These are phyloP conservation scores for Chaetomium strumarium DNA, from an alignment of 2,329 filamentous ascomycete species.

Conservation along the genomic window DNA sequence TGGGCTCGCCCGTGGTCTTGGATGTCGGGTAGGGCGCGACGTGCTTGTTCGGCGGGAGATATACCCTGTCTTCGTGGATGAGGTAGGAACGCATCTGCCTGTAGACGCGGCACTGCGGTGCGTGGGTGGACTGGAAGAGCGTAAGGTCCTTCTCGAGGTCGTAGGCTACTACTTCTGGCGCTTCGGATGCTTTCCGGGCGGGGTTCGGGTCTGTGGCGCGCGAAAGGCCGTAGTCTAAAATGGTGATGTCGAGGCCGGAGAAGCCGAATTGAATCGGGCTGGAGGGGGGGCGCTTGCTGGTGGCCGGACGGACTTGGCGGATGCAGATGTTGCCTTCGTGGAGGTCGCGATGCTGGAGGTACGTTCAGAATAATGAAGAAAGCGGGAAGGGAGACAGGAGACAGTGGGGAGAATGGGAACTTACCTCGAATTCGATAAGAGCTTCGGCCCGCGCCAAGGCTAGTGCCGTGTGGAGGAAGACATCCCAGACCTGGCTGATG, in stretches of 20 bases:
- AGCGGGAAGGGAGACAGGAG: background rate
- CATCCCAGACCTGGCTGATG: slow-evolving; percentile 54
- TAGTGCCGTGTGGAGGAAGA: slow-evolving; percentile 55
- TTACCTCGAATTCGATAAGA: slow-evolving; percentile 54
- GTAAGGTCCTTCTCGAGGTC: slow-evolving; percentile 56
- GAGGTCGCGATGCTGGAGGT: slow-evolving; percentile 53
- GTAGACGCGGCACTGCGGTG: slow-evolving; percentile 55
- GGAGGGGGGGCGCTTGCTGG: slow-evolving; percentile 7
- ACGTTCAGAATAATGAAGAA: background rate
- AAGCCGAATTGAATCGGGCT: slow-evolving; percentile 44
- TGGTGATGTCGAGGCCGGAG: slow-evolving; percentile 58
- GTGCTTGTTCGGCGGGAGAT: slow-evolving; percentile 43
- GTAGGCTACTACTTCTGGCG: slow-evolving; percentile 31
- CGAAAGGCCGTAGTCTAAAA: slow-evolving; percentile 60
- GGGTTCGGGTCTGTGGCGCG: slow-evolving; percentile 41
- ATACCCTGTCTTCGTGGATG: slow-evolving; percentile 45
- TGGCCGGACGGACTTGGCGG: slow-evolving; percentile 36
- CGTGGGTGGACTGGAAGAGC: slow-evolving; percentile 56
- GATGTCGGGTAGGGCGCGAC: slow-evolving; percentile 37
- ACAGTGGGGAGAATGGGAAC: slow-evolving; percentile 10
- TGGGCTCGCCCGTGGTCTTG: slow-evolving; percentile 34
- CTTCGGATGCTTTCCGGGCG: background rate
- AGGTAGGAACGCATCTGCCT: slow-evolving; percentile 56
- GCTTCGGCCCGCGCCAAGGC: slow-evolving; percentile 56
- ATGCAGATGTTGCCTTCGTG: slow-evolving; percentile 62